Evolutionary conservation across 805 yeast genomes (phyloP).

Genomic region (Starmerella powellii): DNA sequence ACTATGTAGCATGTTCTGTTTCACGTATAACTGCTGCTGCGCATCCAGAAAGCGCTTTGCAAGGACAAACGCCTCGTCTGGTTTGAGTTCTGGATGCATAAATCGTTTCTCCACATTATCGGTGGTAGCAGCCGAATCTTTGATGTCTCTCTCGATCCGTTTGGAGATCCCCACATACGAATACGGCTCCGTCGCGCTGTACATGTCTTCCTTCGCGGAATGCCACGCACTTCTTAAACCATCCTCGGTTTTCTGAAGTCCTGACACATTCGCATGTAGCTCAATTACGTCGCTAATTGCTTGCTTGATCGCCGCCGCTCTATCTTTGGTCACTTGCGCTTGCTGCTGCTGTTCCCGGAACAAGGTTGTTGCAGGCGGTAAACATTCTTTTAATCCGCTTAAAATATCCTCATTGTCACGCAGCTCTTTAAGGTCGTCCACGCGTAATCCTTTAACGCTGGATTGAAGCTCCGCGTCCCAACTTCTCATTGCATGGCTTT

Average conservation of each 20-base stretch:
- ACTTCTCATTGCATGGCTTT: too few species aligned
- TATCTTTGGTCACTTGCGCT: slow-evolving; percentile 23
- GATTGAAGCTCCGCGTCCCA: slow-evolving; percentile 17
- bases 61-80: slow-evolving; percentile 2
- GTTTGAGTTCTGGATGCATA: neutral
- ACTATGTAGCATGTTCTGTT: slow-evolving; percentile 1
- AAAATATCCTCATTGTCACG: slow-evolving; percentile 20
- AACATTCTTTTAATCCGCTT: slow-evolving; percentile 20
- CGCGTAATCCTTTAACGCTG: slow-evolving; percentile 20
- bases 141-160: neutral
- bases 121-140: too few species aligned
- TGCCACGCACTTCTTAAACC: slow-evolving; percentile 22
- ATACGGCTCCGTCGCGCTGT: slow-evolving; percentile 29
- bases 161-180: slow-evolving; percentile 29
- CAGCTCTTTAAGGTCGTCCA: slow-evolving; percentile 23
- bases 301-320: slow-evolving; percentile 25
- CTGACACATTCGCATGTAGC: neutral
- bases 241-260: slow-evolving; percentile 22
- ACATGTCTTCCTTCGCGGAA: slow-evolving; percentile 27
- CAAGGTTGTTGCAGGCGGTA: neutral
- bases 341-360: slow-evolving; percentile 22
- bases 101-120: neutral
- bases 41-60: slow-evolving; percentile 2
- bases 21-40: neutral
- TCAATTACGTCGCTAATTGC: slow-evolving; percentile 25